Evolutionary conservation across 228 moss, liverwort and hornwort species (phyloP).

Genomic region (Sphagnum fallax): DNA sequence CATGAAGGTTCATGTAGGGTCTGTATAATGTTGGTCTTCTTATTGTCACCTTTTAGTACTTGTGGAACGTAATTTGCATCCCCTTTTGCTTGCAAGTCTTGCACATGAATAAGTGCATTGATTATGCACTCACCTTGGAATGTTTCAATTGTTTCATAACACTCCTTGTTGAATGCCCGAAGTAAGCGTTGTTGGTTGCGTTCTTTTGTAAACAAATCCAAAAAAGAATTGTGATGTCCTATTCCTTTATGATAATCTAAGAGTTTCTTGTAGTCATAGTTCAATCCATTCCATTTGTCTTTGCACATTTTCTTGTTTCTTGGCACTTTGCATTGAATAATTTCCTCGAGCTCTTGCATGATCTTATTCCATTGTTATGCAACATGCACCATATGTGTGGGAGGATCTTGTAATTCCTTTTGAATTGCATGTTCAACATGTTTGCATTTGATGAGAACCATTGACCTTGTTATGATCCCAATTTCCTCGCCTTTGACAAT

Average conservation of each 20-base stretch:
- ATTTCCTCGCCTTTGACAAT: not conserved
- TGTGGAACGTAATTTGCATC: not conserved
- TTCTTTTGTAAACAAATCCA: not conserved
- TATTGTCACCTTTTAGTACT: not conserved
- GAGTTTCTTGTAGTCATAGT: not conserved
- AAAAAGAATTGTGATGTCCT: not conserved
- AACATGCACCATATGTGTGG: not conserved
- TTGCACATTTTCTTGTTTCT: not conserved
- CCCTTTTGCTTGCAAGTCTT: not conserved
- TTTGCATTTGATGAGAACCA: not conserved
- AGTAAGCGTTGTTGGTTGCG: not conserved
- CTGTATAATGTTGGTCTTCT: not conserved
- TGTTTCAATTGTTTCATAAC: not conserved
- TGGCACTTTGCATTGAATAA: not conserved
- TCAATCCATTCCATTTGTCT: not conserved
- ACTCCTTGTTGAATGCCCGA: not conserved
- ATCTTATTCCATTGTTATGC: not conserved
- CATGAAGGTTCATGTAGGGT: not conserved
- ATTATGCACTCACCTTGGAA: not conserved
- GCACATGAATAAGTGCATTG: not conserved
- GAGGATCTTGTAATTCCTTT: not conserved
- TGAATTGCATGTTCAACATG: not conserved
- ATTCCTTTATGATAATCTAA: not conserved
- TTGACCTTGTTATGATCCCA: not conserved
- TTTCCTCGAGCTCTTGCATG: not conserved